Evolutionary conservation across 202 grass and related monocot species (phyloP).

Genomic region (Saccharum hybrid): DNA sequence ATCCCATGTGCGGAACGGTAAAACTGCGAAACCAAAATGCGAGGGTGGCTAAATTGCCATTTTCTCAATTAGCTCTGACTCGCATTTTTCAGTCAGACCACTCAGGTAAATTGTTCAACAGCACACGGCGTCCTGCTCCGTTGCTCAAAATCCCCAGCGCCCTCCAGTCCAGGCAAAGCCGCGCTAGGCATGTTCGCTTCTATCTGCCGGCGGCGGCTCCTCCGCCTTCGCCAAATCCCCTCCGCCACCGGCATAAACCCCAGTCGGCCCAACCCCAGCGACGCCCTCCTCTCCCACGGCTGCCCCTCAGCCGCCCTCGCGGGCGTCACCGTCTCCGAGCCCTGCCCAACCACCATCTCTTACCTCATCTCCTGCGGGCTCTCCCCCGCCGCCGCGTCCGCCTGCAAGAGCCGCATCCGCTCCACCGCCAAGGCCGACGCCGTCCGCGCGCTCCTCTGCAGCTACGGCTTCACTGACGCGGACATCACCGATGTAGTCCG

Average conservation of each 20-base stretch:
- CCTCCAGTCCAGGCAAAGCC: neutral
- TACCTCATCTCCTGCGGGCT: slow-evolving; percentile 52
- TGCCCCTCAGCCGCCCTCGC: neutral
- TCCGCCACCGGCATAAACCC: neutral
- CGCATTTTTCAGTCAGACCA: too few relatives aligned
- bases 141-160: neutral
- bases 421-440: slow-evolving; percentile 40
- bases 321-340: neutral
- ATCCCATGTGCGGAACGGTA: too few relatives aligned
- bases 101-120: too few relatives aligned
- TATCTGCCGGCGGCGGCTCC: slow-evolving; percentile 32
- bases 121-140: too few relatives aligned
- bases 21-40: too few relatives aligned
- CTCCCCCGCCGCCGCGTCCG: slow-evolving; percentile 31
- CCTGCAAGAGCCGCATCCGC: neutral
- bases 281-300: neutral
- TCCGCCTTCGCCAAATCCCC: neutral
- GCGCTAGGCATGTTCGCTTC: neutral
- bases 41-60: too few relatives aligned
- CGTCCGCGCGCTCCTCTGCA: slow-evolving; percentile 29
- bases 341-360: slow-evolving; percentile 22
- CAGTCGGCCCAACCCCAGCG: neutral
- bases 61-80: too few relatives aligned
- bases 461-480: slow-evolving; percentile 42
- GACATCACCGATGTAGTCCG: slow-evolving; percentile 14